phyloP scores from a whole-genome alignment of 805 yeast species.

The Lipomyces yamanashiensis region DNA sequence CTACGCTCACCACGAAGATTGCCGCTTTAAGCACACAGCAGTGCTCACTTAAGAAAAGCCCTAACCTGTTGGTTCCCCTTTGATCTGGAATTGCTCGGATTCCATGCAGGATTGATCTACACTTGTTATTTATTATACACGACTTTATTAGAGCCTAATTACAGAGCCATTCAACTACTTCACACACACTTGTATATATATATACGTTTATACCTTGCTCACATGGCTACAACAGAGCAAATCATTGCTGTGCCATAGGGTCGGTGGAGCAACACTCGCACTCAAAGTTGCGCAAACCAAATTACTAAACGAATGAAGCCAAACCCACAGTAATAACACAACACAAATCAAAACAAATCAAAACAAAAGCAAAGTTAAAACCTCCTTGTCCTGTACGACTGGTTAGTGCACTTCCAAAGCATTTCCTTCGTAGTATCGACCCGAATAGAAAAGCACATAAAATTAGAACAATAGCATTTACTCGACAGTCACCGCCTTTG shows the following conservation, averaged over 20 bases:
- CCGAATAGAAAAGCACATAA: not conserved
- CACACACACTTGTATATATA: not conserved
- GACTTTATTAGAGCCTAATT: not conserved
- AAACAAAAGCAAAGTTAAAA: too few species aligned
- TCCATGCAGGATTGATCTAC: not conserved
- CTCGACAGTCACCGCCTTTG: conserved; percentile 97
- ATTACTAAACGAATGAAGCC: not conserved
- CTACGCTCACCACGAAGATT: not conserved
- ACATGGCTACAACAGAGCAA: too few species aligned
- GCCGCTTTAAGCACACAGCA: conserved; percentile 1
- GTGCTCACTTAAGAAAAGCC: not conserved
- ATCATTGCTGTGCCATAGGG: too few species aligned
- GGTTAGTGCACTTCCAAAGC: too few species aligned
- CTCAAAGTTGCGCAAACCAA: too few species aligned
- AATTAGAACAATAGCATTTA: conserved; percentile 44
- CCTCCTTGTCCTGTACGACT: too few species aligned
- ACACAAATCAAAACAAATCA: not conserved
- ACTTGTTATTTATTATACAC: not conserved
- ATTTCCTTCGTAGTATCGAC: not conserved
- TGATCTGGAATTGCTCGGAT: not conserved
- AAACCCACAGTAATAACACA: not conserved
- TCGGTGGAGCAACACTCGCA: too few species aligned
- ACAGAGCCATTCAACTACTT: not conserved
- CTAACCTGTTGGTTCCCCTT: not conserved
- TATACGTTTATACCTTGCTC: not conserved